Percentiles rank a stretch among this genome's conserved stretches.
These are phyloP conservation scores for Boletus coccyginus DNA, from an alignment of 768 basidiomycete genomes.

Conservation along the genomic window DNA sequence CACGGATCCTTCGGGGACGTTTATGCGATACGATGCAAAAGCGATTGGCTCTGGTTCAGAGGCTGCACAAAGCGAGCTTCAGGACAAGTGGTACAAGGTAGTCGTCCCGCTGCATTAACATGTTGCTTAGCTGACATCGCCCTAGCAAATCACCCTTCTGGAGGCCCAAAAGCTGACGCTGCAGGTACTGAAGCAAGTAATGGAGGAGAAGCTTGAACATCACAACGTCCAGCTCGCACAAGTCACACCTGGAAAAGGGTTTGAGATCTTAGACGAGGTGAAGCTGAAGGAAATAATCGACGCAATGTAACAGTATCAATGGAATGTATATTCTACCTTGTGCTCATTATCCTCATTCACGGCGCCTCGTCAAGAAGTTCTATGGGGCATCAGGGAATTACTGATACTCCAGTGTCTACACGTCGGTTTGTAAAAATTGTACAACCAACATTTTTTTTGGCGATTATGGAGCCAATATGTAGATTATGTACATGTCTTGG, in stretches of 20 bases:
- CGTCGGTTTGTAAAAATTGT: too few species aligned
- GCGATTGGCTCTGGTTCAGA: slow-evolving; percentile 98
- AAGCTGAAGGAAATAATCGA: slow-evolving; percentile 84
- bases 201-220: slow-evolving; percentile 99
- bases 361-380: too few species aligned
- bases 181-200: slow-evolving; percentile 94
- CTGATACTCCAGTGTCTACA: neutral
- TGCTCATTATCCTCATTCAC: neutral
- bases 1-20: slow-evolving; percentile 98
- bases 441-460: too few species aligned
- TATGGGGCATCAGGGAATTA: neutral
- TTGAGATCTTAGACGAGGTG: slow-evolving; percentile 82
- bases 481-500: too few species aligned
- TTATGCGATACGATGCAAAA: slow-evolving; percentile 95
- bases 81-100: slow-evolving; percentile 96
- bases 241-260: slow-evolving; percentile 84
- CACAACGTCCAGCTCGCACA: slow-evolving; percentile 98
- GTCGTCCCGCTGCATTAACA: slow-evolving; percentile 5
- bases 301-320: slow-evolving; percentile 53
- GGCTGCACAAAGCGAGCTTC: slow-evolving; percentile 94
- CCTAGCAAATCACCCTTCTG: slow-evolving; percentile 85
- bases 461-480: too few species aligned
- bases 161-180: slow-evolving; percentile 88
- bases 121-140: slow-evolving; percentile 5
- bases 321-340: slow-evolving; percentile 14